phyloP scores from a whole-genome alignment of 257 asterid species.

The Solanum bukasovii region DNA sequence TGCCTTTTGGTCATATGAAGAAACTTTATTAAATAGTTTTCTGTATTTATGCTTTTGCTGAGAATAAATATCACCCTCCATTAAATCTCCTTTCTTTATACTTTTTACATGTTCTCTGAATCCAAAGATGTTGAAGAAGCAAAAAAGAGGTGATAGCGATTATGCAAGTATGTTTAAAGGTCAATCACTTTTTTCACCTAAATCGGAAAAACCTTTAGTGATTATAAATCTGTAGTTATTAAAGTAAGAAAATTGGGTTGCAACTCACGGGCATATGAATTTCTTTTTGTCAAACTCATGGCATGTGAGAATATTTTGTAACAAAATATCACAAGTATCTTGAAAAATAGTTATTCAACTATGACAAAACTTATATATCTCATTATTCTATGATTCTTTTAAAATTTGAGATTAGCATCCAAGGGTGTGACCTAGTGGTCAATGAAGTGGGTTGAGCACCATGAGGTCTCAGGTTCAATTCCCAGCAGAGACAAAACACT shows the following conservation, averaged over 20 bases:
- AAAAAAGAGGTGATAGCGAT: not conserved
- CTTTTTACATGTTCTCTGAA: not conserved
- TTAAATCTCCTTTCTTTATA: not conserved
- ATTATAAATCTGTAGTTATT: not conserved
- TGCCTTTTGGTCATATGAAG: not conserved
- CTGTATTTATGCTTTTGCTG: not conserved
- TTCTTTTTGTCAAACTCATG: not conserved
- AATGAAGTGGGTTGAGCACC: not conserved
- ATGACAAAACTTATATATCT: not conserved
- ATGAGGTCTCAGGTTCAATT: not conserved
- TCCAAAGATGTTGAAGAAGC: not conserved
- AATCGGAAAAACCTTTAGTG: not conserved
- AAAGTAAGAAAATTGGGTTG: not conserved
- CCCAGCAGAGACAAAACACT: not conserved
- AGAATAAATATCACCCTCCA: not conserved
- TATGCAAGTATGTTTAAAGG: not conserved
- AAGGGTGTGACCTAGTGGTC: not conserved
- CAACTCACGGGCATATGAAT: not conserved
- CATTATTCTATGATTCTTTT: not conserved
- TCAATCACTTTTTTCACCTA: not conserved
- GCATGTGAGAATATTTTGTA: not conserved
- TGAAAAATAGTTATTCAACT: not conserved
- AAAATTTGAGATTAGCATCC: not conserved
- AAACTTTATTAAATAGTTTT: not conserved
- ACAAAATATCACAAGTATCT: not conserved